Evolutionary conservation across 2,329 filamentous ascomycete species (phyloP).

Genomic region (Colletotrichum sp.): DNA sequence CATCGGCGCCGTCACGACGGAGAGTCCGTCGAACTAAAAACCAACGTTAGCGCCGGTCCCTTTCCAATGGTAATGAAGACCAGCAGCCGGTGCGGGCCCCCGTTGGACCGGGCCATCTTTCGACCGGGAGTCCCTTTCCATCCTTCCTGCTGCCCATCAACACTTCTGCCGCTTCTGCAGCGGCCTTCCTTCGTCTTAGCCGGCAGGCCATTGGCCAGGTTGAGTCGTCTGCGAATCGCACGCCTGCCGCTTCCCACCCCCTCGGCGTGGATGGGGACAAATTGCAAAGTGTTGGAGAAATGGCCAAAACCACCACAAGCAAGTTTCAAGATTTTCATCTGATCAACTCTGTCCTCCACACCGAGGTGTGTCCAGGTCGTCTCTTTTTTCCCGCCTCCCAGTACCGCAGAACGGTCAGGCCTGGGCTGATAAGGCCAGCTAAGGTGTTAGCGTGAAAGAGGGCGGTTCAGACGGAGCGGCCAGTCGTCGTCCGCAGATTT

Average conservation of each 20-base stretch:
- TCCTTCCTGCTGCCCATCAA: not conserved
- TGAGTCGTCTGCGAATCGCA: not conserved
- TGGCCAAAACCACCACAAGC: not conserved
- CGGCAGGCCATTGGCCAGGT: not conserved
- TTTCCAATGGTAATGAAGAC: not conserved
- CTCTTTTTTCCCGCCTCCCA: not conserved
- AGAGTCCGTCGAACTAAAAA: conserved; percentile 1
- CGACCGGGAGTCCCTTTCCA: not conserved
- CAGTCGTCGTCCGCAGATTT: not conserved
- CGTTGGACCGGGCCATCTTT: not conserved
- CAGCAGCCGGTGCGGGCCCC: not conserved
- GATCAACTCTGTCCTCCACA: not conserved
- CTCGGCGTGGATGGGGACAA: not conserved
- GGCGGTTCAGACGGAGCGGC: conserved; percentile 13
- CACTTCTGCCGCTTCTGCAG: conserved; percentile 1
- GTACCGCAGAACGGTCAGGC: not conserved
- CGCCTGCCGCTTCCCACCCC: not conserved
- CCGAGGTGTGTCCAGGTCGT: not conserved
- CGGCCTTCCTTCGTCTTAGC: not conserved
- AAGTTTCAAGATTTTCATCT: conserved; percentile 15
- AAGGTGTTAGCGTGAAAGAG: not conserved
- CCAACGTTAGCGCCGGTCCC: not conserved
- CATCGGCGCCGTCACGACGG: not conserved
- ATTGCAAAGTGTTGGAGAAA: not conserved
- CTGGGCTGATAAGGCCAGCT: not conserved